Percentiles rank a stretch among this genome's conserved stretches.
Evolutionary conservation across 345 rosid genomes (phyloP).

Genomic region (Eucalyptus guilfoylei): DNA sequence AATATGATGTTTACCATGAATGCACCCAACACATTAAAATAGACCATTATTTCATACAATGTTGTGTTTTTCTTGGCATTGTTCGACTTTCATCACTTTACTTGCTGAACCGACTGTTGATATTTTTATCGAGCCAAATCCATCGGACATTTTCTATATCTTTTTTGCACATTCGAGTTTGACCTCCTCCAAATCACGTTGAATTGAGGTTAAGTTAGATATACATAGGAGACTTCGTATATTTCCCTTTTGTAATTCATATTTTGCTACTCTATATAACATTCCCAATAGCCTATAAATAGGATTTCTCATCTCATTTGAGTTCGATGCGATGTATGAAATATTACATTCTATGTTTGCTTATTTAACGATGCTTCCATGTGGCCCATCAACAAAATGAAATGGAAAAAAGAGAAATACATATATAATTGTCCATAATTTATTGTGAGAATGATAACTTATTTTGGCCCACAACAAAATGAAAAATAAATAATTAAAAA

Average conservation of each 20-base stretch:
- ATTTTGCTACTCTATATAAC: background rate
- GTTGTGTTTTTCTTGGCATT: accelerated
- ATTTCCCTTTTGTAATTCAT: background rate
- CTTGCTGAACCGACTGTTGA: accelerated
- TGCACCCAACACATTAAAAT: background rate
- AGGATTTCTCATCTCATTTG: background rate
- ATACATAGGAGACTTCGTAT: background rate
- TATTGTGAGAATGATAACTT: accelerated
- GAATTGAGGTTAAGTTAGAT: accelerated
- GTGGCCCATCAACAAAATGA: background rate
- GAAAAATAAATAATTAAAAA: too few species aligned
- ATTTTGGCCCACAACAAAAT: too few species aligned
- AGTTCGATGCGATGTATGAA: accelerated
- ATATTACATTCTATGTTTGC: background rate
- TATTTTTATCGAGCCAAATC: background rate
- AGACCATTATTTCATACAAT: accelerated
- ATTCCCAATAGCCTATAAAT: background rate
- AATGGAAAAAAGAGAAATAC: too few species aligned
- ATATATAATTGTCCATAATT: accelerated
- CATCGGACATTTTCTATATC: background rate
- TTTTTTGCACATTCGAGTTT: background rate
- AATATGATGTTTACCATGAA: background rate
- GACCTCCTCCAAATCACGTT: accelerated
- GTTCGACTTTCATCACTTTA: accelerated
- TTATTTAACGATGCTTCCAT: background rate